These are phyloP conservation scores for Fusarium dlaminii DNA, from an alignment of 2,329 filamentous ascomycete genomes.

Conservation along the genomic window DNA sequence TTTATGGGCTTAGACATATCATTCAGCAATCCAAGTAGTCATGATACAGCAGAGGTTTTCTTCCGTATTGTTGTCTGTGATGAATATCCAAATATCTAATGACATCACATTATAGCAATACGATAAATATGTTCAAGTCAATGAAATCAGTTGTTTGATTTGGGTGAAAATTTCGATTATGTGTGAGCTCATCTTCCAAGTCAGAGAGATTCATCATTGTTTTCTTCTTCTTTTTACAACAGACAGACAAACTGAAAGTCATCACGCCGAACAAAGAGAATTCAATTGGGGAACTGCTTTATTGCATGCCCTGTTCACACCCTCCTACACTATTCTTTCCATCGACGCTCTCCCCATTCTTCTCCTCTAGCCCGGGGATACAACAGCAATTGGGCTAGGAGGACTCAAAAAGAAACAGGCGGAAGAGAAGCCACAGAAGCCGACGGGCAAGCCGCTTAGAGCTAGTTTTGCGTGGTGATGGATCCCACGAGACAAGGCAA, in stretches of 20 bases:
- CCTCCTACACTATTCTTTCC: constrained; percentile 47
- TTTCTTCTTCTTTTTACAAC: not conserved
- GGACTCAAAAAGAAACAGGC: constrained; percentile 27
- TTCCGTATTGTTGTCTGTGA: not conserved
- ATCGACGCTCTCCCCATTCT: constrained; percentile 38
- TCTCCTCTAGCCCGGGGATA: constrained; percentile 26
- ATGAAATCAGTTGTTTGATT: not conserved
- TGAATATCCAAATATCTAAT: not conserved
- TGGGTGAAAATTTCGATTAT: not conserved
- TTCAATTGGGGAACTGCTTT: constrained; percentile 39
- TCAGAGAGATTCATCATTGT: not conserved
- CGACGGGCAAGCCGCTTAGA: constrained; percentile 12
- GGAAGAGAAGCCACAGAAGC: constrained; percentile 28
- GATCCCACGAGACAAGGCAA: constrained; percentile 32
- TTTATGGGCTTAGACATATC: constrained; percentile 22
- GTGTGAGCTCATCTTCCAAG: constrained; percentile 1
- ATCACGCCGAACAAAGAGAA: constrained; percentile 19
- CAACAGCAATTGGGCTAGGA: constrained; percentile 21
- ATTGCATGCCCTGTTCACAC: constrained; percentile 43
- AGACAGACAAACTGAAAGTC: not conserved
- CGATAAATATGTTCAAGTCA: not conserved
- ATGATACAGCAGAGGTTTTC: constrained; percentile 3
- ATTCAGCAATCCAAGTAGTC: constrained; percentile 13
- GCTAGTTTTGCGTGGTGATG: constrained; percentile 12
- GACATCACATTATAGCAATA: not conserved